These are phyloP conservation scores for Alternaria hordeiaustralica DNA, from an alignment of 2,329 filamentous ascomycete species.

Conservation along the genomic window DNA sequence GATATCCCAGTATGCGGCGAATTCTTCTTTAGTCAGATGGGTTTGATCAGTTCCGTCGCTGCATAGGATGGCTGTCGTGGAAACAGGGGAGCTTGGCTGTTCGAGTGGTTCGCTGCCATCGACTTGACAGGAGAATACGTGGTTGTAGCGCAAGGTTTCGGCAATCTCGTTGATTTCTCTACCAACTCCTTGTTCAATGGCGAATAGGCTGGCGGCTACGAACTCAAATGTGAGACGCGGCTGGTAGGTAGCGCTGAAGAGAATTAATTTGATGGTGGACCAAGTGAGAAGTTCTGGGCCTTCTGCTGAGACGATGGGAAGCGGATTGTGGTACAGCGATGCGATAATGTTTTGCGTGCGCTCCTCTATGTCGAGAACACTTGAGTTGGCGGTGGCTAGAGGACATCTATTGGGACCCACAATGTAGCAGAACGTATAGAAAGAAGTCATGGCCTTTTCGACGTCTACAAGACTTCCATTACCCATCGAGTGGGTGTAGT, in stretches of 20 bases:
- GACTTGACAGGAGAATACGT: slow-evolving; percentile 37
- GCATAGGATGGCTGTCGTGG: slow-evolving; percentile 47
- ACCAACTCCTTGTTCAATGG: slow-evolving; percentile 40
- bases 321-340: slow-evolving; percentile 50
- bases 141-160: slow-evolving; percentile 15
- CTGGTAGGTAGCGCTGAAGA: slow-evolving; percentile 48
- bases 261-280: slow-evolving; percentile 46
- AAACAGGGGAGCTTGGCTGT: slow-evolving; percentile 5
- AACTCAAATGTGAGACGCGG: slow-evolving; percentile 44
- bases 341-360: slow-evolving; percentile 42
- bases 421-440: slow-evolving; percentile 55
- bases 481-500: slow-evolving; percentile 47
- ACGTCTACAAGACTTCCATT: slow-evolving; percentile 52
- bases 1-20: slow-evolving; percentile 44
- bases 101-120: slow-evolving; percentile 25
- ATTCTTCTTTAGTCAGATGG: slow-evolving; percentile 29
- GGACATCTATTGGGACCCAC: slow-evolving; percentile 51
- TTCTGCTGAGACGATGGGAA: slow-evolving; percentile 40
- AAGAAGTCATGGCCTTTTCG: slow-evolving; percentile 51
- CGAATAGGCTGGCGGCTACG: slow-evolving; percentile 44
- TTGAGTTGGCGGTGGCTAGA: slow-evolving; percentile 45
- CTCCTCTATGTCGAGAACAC: slow-evolving; percentile 44
- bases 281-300: slow-evolving; percentile 49
- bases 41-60: slow-evolving; percentile 49
- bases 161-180: slow-evolving; percentile 30